Conservation (phyloP, 1,284 basidiomycete genomes). For the Fomitiporia mediterranea region DNA sequence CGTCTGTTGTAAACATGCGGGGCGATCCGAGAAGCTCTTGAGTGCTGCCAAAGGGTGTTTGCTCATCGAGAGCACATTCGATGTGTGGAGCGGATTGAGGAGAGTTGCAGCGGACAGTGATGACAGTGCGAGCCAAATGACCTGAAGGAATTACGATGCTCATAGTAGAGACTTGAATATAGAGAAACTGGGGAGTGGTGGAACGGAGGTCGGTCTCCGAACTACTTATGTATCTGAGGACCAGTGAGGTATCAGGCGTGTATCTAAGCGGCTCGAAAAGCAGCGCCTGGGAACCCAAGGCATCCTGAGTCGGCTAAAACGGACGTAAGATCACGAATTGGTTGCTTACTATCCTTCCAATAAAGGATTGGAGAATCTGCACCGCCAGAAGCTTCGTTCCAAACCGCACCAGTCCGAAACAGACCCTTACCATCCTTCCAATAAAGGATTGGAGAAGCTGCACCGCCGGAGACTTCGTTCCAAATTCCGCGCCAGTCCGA, state of each 20-base stretch:
- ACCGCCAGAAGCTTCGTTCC: neutral
- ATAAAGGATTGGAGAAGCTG: constrained; percentile 5
- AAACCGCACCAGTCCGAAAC: constrained; percentile 8
- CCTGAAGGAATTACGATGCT: constrained; percentile 19
- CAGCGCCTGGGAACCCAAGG: constrained; percentile 4
- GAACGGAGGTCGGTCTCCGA: constrained; percentile 3
- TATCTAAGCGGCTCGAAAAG: neutral
- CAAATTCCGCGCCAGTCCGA: constrained; percentile 4
- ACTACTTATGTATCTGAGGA: constrained; percentile 10
- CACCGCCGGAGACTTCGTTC: neutral
- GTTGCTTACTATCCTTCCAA: neutral
- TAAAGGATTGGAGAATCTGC: constrained; percentile 3
- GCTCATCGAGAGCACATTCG: constrained; percentile 20
- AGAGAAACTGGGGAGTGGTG: neutral
- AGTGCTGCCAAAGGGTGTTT: constrained; percentile 1
- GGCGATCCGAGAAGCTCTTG: neutral
- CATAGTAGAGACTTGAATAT: constrained; percentile 6
- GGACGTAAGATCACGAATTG: constrained; percentile 8
- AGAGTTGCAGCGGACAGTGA: constrained; percentile 16
- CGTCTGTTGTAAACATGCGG: constrained; percentile 2
- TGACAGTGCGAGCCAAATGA: constrained; percentile 16
- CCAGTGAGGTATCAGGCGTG: neutral
- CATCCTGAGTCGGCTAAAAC: constrained; percentile 12
- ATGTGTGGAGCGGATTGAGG: constrained; percentile 17
- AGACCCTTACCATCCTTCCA: neutral